A percentile compares a stretch with the other conserved stretches of the same genome.
These are phyloP conservation scores for Limonium bicolor DNA, from an alignment of 148 eudicot species.

Conservation along the genomic window DNA sequence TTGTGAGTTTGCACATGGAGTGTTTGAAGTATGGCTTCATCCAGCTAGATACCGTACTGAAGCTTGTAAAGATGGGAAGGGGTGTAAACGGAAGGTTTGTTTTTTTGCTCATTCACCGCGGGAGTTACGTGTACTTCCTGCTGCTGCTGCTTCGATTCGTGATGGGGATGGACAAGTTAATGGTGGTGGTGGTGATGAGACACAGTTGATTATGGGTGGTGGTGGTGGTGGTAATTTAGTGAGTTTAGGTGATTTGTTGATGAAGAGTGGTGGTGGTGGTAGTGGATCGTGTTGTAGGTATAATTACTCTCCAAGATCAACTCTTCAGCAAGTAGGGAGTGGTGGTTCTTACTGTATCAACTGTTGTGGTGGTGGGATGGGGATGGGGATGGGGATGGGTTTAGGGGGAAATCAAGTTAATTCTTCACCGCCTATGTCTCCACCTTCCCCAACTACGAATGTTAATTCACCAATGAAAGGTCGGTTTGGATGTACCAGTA, in stretches of 20 bases:
- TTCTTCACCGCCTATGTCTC: constrained; percentile 1
- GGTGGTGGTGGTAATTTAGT: neutral
- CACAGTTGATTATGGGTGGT: neutral
- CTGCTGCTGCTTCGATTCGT: neutral
- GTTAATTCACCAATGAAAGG: too few species aligned
- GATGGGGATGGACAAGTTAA: too few species aligned
- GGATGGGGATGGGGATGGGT: too few species aligned
- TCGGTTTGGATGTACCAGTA: too few species aligned
- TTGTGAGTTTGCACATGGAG: constrained; percentile 9
- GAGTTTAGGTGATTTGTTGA: neutral
- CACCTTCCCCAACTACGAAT: constrained; percentile 3
- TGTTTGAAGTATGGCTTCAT: constrained; percentile 8
- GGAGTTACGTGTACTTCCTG: constrained; percentile 4
- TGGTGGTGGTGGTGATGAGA: neutral
- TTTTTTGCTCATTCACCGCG: constrained; percentile 9
- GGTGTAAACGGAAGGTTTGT: constrained; percentile 7
- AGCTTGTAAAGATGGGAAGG: constrained; percentile 7
- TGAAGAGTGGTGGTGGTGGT: neutral
- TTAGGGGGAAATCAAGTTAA: too few species aligned
- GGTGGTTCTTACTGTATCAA: too few species aligned
- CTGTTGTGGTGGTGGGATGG: too few species aligned
- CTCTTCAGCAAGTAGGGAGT: neutral
- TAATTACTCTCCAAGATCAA: constrained; percentile 2
- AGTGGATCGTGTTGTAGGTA: neutral
- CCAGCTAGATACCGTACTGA: constrained; percentile 4